Evolutionary conservation across 2,329 filamentous ascomycete genomes (phyloP).

Genomic region (Apiospora saccharicola): DNA sequence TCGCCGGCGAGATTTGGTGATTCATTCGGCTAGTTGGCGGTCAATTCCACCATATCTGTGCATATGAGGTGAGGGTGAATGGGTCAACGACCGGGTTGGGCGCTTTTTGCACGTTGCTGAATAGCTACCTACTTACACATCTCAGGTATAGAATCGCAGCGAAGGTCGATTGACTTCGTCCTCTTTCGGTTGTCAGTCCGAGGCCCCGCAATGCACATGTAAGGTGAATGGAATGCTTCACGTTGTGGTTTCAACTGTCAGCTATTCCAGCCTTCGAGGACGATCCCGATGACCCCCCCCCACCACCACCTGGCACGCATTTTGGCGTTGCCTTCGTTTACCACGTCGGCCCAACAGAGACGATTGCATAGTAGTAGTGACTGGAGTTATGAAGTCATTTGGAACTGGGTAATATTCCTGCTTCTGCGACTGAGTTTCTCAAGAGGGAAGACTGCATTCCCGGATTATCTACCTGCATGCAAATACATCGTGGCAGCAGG

Average conservation of each 20-base stretch:
- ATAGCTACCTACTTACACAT: neutral
- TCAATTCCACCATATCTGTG: neutral
- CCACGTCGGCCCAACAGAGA: neutral
- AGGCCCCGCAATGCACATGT: neutral
- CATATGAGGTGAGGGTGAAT: neutral
- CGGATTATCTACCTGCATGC: neutral
- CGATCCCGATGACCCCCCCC: conserved; percentile 13
- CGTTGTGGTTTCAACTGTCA: conserved; percentile 16
- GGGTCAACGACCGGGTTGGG: neutral
- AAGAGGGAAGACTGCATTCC: neutral
- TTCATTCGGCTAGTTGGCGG: neutral
- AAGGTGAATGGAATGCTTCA: neutral
- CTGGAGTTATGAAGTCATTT: neutral
- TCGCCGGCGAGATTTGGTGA: neutral
- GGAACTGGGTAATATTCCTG: neutral
- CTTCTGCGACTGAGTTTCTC: neutral
- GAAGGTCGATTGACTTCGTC: neutral
- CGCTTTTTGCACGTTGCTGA: neutral
- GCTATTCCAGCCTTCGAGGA: conserved; percentile 13
- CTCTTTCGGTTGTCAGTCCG: neutral
- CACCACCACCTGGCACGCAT: neutral
- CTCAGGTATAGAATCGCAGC: neutral
- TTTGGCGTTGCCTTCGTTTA: neutral
- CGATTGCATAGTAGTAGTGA: neutral
- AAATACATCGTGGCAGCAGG: too few species aligned